Base-by-base conservation (phyloP, 345 rosid genomes). In the Trapa bicornis region DNA sequence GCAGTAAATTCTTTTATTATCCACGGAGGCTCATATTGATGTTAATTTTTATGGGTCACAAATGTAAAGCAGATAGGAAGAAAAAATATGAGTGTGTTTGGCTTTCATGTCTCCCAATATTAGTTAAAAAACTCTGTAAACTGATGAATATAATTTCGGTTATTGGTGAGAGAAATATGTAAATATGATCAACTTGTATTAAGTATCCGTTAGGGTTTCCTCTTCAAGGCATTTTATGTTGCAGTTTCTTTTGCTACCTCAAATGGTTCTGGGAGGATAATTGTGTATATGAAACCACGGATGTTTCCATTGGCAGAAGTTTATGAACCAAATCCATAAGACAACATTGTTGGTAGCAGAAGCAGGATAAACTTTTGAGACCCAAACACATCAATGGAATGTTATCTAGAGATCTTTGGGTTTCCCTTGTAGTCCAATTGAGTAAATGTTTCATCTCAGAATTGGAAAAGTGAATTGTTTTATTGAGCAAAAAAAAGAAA, bases 1-100 rank as follows among this genome's bases (percentile, higher is more conserved):
- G 85, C 74, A 61, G 73, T 54, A 56, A 42, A 82, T 82, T 86
- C 80, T 82, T 80, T 75, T 74, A 67, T 72, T 79, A 69, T 70
- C 71, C 70, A 57, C 47, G 75, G 70, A 53, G 79, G 76, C 68
- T 65, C 62, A 64, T 74, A 70, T 67, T 70, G 80, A 67, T 65
- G 76, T 79, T 76, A 73, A 71, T 78, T 78, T 75, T 68, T 65
- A 37, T 78, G 79, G 75, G 57, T 76, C 73, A 52, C 68, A 61
- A 70, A 71, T 69, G 77, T 63, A 69, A 61, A 65, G 70, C 45
- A 61, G 29, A 65, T 65, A 60, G 70, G 61, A 41, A 57, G 67
- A 35, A 58, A 22, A 64, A 70, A 12, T 50, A 56, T 14, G 64
- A 17, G 56, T 54, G 68, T 65, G 38, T 36, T 65, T 65, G 65